Evolutionary conservation across 1,139 yeast genomes (phyloP).

Genomic region (Yamadazyma blattariae): DNA sequence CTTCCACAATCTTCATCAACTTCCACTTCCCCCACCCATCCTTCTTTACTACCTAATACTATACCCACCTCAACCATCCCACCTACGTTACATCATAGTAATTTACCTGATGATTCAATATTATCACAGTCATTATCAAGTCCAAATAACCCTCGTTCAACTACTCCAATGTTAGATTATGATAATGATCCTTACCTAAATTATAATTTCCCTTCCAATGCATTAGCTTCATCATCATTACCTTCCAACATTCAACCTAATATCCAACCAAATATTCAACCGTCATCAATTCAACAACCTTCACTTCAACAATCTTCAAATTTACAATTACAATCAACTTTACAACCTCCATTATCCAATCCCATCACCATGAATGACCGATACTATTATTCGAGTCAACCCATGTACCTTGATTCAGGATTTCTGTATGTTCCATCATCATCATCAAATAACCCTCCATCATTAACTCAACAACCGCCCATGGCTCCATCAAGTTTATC

Average conservation of each 20-base stretch:
- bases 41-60: not conserved
- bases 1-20: not conserved
- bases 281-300: not conserved
- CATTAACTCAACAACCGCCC: not conserved
- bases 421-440: slow-evolving; percentile 2
- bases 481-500: not conserved
- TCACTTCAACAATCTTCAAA: too few relatives aligned
- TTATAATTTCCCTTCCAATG: slow-evolving; percentile 7
- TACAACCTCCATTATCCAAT: slow-evolving; percentile 1
- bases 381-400: not conserved
- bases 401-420: slow-evolving; percentile 3
- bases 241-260: not conserved
- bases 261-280: not conserved
- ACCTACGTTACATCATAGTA: slow-evolving; percentile 1
- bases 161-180: slow-evolving; percentile 5
- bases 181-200: slow-evolving; percentile 7
- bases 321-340: not conserved
- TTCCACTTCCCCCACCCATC: too few relatives aligned
- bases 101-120: not conserved
- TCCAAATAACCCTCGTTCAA: slow-evolving; percentile 3
- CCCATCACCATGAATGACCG: slow-evolving; percentile 1
- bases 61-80: not conserved
- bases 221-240: not conserved
- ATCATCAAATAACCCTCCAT: not conserved
- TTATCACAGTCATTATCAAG: not conserved